Evolutionary conservation across 1,284 basidiomycete species (phyloP).

Genomic region (Apiotrichum montevideense): DNA sequence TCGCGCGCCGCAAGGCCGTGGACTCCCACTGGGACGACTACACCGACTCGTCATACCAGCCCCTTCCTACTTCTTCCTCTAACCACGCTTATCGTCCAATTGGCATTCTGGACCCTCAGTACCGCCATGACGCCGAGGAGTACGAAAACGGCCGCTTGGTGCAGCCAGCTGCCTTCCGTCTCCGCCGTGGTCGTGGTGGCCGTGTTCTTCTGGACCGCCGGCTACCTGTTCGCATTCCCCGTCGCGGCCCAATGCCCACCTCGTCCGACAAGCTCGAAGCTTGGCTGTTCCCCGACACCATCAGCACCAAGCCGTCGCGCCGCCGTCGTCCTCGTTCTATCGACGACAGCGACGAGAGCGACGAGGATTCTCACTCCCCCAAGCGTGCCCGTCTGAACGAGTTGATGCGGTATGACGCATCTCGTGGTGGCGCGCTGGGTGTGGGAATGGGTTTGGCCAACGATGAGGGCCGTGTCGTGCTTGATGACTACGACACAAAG

Average conservation of each 20-base stretch:
- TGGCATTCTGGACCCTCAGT: conserved; percentile 38
- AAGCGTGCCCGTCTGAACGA: conserved; percentile 38
- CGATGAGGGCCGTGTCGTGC: conserved; percentile 43
- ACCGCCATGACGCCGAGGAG: conserved; percentile 21
- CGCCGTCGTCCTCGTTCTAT: conserved; percentile 33
- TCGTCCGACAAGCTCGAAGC: conserved; percentile 19
- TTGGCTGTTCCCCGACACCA: conserved; percentile 34
- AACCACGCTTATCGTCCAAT: conserved; percentile 43
- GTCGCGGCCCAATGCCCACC: conserved; percentile 23
- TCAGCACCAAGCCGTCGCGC: conserved; percentile 9
- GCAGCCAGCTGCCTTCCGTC: conserved; percentile 54
- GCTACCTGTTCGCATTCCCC: conserved; percentile 34
- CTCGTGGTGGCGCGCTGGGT: conserved; percentile 38
- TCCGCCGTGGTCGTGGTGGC: conserved; percentile 74
- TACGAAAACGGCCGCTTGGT: conserved; percentile 28
- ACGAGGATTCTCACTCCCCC: conserved; percentile 5
- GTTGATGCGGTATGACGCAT: conserved; percentile 40
- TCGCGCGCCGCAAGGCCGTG: conserved; percentile 56
- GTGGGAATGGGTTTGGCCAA: conserved; percentile 44
- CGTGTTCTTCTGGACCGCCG: conserved; percentile 71
- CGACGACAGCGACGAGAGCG: conserved; percentile 26
- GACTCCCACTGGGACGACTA: conserved; percentile 81
- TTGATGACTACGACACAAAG: conserved; percentile 46
- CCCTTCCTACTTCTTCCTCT: conserved; percentile 49
- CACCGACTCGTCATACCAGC: conserved; percentile 72